A percentile compares a stretch with the other conserved stretches of the same genome.
Evolutionary conservation across 1,139 yeast genomes (phyloP).

Genomic region (Kurtzmaniella quercitrusa): DNA sequence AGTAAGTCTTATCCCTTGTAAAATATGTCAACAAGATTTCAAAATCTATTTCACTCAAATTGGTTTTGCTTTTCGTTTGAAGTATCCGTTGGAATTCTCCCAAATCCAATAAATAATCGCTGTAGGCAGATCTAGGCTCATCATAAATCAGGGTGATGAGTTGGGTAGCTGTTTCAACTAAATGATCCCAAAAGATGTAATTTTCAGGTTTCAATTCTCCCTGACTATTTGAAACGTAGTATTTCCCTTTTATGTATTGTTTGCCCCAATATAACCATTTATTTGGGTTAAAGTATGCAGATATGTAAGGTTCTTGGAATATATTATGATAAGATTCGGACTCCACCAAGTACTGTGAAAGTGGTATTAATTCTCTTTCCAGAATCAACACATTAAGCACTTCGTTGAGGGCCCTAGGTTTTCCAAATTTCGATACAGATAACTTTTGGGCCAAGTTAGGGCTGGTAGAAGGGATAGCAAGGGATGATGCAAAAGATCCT

Average conservation of each 20-base stretch:
- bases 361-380: constrained; percentile 21
- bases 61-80: constrained; percentile 8
- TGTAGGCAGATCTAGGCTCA: constrained; percentile 3
- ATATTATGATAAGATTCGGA: constrained; percentile 11
- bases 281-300: constrained; percentile 17
- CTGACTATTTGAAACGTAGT: constrained; percentile 5
- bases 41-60: constrained; percentile 20
- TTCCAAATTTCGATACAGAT: constrained; percentile 25
- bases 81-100: constrained; percentile 4
- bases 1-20: constrained; percentile 18
- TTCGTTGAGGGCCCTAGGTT: constrained; percentile 22
- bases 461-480: constrained; percentile 20
- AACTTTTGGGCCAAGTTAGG: constrained; percentile 20
- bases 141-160: not conserved
- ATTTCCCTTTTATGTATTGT: constrained; percentile 3
- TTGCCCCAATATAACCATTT: constrained; percentile 21
- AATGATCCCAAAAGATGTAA: constrained; percentile 23
- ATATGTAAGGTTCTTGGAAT: constrained; percentile 9
- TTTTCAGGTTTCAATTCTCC: constrained; percentile 20
- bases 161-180: constrained; percentile 15
- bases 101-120: constrained; percentile 19
- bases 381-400: constrained; percentile 25
- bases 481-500: constrained; percentile 14
- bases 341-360: constrained; percentile 14
- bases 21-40: constrained; percentile 23